phyloP scores from a whole-genome alignment of 2,329 filamentous ascomycete genomes.

The Fusarium burgessii region DNA sequence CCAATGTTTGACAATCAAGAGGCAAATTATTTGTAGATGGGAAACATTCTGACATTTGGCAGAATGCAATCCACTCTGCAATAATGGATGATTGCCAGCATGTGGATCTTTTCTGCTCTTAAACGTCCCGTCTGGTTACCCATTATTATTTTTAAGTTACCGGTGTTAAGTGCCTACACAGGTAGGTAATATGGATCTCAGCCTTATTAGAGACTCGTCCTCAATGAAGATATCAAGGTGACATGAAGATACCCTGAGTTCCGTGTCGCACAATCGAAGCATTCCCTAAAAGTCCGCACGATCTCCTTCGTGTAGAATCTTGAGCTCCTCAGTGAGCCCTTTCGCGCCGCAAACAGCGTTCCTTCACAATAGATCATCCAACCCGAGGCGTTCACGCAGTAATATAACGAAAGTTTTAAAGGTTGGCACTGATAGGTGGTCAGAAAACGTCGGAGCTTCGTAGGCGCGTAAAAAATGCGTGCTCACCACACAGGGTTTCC shows the following conservation, averaged over 20 bases:
- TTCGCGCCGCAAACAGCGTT: accelerated
- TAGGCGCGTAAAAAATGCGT: neutral
- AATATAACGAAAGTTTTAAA: neutral
- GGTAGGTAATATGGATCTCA: neutral
- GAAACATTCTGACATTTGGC: neutral
- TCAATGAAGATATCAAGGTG: neutral
- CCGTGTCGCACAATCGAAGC: neutral
- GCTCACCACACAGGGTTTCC: neutral
- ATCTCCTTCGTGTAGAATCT: neutral
- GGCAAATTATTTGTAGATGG: accelerated
- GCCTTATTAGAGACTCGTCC: neutral
- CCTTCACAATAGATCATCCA: neutral
- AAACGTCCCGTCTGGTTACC: neutral
- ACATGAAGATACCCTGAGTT: neutral
- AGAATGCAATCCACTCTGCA: accelerated
- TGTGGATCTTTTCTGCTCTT: neutral
- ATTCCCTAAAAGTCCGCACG: too few relatives aligned
- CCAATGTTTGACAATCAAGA: neutral
- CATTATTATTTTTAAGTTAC: neutral
- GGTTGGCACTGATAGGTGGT: neutral
- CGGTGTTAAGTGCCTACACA: neutral
- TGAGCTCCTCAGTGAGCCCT: neutral
- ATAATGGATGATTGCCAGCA: neutral
- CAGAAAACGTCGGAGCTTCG: neutral
- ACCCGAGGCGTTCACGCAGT: neutral